These are phyloP conservation scores for Eucalyptus pauciflora DNA, from an alignment of 345 rosid genomes.

Conservation along the genomic window DNA sequence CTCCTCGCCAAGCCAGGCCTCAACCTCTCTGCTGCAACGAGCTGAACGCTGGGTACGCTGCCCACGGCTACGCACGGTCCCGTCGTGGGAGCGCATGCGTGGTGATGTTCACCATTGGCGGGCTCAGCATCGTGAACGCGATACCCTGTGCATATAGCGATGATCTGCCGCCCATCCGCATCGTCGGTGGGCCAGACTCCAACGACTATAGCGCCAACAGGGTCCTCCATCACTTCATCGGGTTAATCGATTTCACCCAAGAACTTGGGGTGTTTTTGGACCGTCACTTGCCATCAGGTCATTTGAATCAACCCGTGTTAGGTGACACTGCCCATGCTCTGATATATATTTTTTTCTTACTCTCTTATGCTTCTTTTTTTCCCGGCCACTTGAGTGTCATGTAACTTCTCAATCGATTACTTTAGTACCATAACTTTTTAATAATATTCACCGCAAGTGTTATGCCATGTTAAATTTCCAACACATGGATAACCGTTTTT, in stretches of 20 bases:
- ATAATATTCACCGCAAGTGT: too few species aligned
- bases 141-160: not conserved
- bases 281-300: too few species aligned
- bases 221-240: constrained; percentile 54
- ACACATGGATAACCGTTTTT: too few species aligned
- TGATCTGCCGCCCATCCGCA: not conserved
- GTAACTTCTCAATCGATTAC: too few species aligned
- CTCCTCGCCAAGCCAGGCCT: not conserved
- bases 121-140: not conserved
- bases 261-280: constrained; percentile 32
- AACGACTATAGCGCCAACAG: constrained; percentile 48
- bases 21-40: not conserved
- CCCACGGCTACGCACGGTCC: not conserved
- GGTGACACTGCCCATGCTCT: not conserved
- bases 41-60: not conserved
- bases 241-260: constrained; percentile 46
- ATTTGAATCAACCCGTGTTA: too few species aligned
- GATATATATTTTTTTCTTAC: not conserved
- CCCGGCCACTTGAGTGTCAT: too few species aligned
- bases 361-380: not conserved
- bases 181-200: not conserved
- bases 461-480: fast-evolving
- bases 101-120: not conserved
- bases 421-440: too few species aligned
- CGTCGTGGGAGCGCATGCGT: not conserved